Base-by-base conservation (phyloP, 345 rosid species). In the Hibiscus tridactylites region DNA sequence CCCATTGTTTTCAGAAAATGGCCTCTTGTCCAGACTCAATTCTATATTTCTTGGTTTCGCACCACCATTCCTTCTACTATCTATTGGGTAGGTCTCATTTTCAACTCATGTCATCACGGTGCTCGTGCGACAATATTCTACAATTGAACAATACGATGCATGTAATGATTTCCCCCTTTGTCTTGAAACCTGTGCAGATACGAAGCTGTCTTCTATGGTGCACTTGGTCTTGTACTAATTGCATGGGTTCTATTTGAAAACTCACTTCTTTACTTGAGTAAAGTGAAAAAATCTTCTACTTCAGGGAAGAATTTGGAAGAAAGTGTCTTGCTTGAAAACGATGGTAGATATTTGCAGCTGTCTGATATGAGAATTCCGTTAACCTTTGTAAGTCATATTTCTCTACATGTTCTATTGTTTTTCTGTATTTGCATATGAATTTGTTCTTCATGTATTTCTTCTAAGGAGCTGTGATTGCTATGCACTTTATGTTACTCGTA, bases 31-130 rank as follows among this genome's bases (percentile, higher is more conserved):
- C 47, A 83, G 98, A 21, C 84, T 93, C 49, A 86, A 86, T 78
- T 90, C 98, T 47, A 88, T 93, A 73, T 88, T 83, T 85, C 96
- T 90, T 75, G 97, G 98, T 68, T 91, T 91, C 65, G 96, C 96
- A 10, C 98, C 98, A 13, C 73, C 91, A 8, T 93, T 93, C 76
- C 94, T 93, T 73, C 96, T 93, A 49, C 83, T 93, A 46, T 93
- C 97, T 66, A 93, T 93, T 70, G 98, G 97, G 98, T 91, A 85
- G 73, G 11, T 65, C 68, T 64, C 67, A 12, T 65, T 74, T 63
- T 71, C 35, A 17, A 31, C 56, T 71, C 35, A 6, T 63, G 26
- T 46, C 28, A 19, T 72, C 7, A 24, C 6, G 6, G 42, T 74
- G 24, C 52, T 57, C 4, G n/a, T 29, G 58, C 61, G 3, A 46